These are phyloP conservation scores for Craspedostauros australis DNA, from an alignment of 108 stramenopile genomes.

Conservation along the genomic window DNA sequence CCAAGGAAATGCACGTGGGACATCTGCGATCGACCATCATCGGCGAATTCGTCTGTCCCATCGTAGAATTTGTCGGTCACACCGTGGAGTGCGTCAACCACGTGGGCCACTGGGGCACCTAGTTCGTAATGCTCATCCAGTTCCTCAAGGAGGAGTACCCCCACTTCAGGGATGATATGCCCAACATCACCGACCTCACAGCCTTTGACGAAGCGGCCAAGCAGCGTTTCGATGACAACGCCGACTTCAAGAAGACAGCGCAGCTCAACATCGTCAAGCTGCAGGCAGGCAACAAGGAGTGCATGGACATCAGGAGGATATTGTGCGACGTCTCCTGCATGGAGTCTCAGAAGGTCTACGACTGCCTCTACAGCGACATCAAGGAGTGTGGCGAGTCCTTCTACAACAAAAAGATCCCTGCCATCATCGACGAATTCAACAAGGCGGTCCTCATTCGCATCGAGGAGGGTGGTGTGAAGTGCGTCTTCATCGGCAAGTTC, in stretches of 20 bases:
- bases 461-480: conserved; percentile 92
- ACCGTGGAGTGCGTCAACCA: conserved; percentile 92
- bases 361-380: conserved; percentile 87
- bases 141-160: conserved; percentile 96
- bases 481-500: conserved; percentile 82
- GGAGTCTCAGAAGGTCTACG: conserved; percentile 98
- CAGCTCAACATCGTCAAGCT: conserved; percentile 93
- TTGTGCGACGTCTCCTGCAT: conserved; percentile 88
- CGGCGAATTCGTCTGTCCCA: conserved; percentile 94
- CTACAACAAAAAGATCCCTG: conserved; percentile 97
- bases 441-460: conserved; percentile 52
- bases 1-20: conserved; percentile 99
- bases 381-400: conserved; percentile 96
- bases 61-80: conserved; percentile 91
- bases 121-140: conserved; percentile 99
- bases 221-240: conserved; percentile 83
- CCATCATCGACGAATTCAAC: conserved; percentile 87
- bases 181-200: conserved; percentile 94
- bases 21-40: conserved; percentile 98
- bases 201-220: conserved; percentile 98
- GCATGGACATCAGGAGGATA: conserved; percentile 86
- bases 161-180: conserved; percentile 35
- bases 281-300: conserved; percentile 92
- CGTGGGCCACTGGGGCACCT: conserved; percentile 99
- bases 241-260: conserved; percentile 91